These are phyloP conservation scores for Lycium barbarum DNA, from an alignment of 257 asterid species.

Conservation along the genomic window DNA sequence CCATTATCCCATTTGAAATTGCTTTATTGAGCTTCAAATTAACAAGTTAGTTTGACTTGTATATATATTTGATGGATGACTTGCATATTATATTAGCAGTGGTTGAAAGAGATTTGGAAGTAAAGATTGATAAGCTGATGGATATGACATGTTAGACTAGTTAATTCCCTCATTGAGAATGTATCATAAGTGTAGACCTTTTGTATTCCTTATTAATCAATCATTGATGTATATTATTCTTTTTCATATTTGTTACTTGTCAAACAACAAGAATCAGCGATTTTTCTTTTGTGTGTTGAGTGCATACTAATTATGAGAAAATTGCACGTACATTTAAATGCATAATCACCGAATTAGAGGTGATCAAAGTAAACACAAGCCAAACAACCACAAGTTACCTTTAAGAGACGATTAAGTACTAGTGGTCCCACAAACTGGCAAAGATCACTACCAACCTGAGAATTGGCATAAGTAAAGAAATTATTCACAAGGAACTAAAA, in stretches of 20 bases:
- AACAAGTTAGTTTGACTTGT: background rate
- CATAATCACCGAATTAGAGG: background rate
- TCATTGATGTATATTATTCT: background rate
- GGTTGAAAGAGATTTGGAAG: background rate
- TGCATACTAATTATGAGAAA: background rate
- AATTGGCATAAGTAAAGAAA: constrained; percentile 28
- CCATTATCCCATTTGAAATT: constrained; percentile 22
- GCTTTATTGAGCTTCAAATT: constrained; percentile 5
- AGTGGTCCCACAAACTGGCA: constrained; percentile 91
- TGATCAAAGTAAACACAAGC: background rate
- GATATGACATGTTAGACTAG: background rate
- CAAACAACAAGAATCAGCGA: background rate
- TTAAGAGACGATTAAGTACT: constrained; percentile 69
- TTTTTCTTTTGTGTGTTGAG: background rate
- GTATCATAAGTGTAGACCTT: constrained; percentile 6
- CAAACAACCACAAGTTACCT: constrained; percentile 49
- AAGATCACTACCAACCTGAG: constrained; percentile 82
- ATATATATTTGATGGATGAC: background rate
- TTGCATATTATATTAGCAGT: background rate
- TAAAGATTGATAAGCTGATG: background rate
- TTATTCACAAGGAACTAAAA: background rate
- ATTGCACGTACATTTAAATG: background rate
- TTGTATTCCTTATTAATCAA: constrained; percentile 20
- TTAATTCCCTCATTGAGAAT: constrained; percentile 18
- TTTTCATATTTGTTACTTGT: constrained; percentile 12